Conservation (phyloP, 2,329 filamentous ascomycete species). For the Proliferodiscus dingleyae region DNA sequence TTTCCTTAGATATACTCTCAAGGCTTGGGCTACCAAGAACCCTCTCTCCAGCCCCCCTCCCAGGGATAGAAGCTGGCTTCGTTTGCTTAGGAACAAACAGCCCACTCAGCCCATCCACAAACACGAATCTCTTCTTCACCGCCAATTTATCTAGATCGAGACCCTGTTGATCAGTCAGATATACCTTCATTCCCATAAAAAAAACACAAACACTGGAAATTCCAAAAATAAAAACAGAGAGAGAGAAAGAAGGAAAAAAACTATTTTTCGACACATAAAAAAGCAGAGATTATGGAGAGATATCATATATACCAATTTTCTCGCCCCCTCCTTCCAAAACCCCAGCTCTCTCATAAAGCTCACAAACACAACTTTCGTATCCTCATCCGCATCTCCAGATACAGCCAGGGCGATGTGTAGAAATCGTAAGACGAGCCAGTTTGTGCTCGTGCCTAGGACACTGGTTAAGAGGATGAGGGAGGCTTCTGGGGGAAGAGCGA, state of each 20-base stretch:
- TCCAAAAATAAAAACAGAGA: background rate
- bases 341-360: slow-evolving; percentile 75
- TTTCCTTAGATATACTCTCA: slow-evolving; percentile 14
- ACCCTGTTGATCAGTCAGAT: slow-evolving; percentile 43
- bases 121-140: slow-evolving; percentile 58
- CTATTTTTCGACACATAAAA: too few species aligned
- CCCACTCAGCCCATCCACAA: slow-evolving; percentile 60
- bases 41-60: slow-evolving; percentile 10
- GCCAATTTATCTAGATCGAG: slow-evolving; percentile 62
- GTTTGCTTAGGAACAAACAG: slow-evolving; percentile 23
- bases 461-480: slow-evolving; percentile 64
- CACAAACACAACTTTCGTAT: slow-evolving; percentile 63
- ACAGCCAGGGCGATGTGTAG: slow-evolving; percentile 32
- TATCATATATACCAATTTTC: slow-evolving; percentile 60
- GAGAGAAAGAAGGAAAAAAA: too few species aligned
- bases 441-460: slow-evolving; percentile 58
- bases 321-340: slow-evolving; percentile 72
- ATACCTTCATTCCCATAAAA: background rate
- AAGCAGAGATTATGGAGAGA: too few species aligned
- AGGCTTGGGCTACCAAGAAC: slow-evolving; percentile 16
- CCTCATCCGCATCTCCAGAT: slow-evolving; percentile 23
- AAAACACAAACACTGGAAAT: background rate
- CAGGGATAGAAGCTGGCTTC: too few species aligned
- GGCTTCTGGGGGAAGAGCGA: slow-evolving; percentile 50
- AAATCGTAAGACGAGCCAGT: slow-evolving; percentile 60